These are phyloP conservation scores for Phytophthora pini DNA, from an alignment of 352 stramenopile species.

Conservation along the genomic window DNA sequence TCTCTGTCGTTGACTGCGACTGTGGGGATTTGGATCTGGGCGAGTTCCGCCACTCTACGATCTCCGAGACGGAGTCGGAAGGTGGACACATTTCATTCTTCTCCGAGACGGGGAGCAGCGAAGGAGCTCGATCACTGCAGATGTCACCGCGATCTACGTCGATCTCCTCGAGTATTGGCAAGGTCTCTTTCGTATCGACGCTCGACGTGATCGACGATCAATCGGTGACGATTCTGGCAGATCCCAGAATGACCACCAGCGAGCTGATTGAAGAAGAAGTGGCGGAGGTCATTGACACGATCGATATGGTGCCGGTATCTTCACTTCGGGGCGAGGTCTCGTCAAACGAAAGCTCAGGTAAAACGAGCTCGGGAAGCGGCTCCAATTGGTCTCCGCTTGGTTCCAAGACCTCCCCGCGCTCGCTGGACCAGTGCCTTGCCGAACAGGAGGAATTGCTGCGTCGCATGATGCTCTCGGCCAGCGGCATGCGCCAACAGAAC, in stretches of 20 bases:
- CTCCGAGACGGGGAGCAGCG: constrained; percentile 41
- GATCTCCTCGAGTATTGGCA: constrained; percentile 35
- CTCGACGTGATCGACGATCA: constrained; percentile 49
- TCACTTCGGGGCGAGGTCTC: constrained; percentile 6
- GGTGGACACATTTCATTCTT: constrained; percentile 44
- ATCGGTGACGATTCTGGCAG: constrained; percentile 22
- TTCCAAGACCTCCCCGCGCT: constrained; percentile 37
- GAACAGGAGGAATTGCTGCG: constrained; percentile 53
- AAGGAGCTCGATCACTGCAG: constrained; percentile 27
- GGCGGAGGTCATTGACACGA: constrained; percentile 56
- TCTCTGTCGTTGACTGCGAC: constrained; percentile 36
- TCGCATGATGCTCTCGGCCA: constrained; percentile 49
- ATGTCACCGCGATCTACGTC: constrained; percentile 30
- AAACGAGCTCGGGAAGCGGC: constrained; percentile 16
- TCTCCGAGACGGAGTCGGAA: constrained; percentile 62
- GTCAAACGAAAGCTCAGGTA: constrained; percentile 13
- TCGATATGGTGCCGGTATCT: constrained; percentile 46
- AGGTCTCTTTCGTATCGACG: constrained; percentile 44
- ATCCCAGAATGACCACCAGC: constrained; percentile 28
- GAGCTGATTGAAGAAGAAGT: constrained; percentile 39
- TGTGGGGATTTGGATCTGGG: constrained; percentile 22
- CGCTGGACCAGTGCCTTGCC: constrained; percentile 45
- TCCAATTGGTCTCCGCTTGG: constrained; percentile 26
- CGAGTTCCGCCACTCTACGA: constrained; percentile 34
- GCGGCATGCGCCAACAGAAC: constrained; percentile 21